phyloP scores from a whole-genome alignment of 139 green algal genomes.

The Chlorella ohadii region DNA sequence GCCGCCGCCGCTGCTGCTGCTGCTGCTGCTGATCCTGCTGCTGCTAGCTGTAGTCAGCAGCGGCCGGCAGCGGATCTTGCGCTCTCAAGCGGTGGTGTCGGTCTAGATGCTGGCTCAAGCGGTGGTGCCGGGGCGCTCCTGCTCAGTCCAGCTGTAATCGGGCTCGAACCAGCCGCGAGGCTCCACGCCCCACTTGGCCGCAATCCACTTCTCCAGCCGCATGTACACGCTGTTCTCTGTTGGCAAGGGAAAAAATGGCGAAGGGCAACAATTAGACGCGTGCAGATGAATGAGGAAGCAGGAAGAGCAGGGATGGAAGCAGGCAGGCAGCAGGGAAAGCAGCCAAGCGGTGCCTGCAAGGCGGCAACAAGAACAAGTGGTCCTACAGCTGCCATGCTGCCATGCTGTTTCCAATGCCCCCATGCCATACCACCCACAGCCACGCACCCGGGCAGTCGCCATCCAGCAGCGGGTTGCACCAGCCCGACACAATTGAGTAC shows the following conservation, averaged over 20 bases:
- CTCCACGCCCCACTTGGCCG: constrained; percentile 79
- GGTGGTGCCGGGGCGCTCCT: constrained; percentile 18
- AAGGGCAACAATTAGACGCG: too few relatives aligned
- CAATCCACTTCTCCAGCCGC: constrained; percentile 71
- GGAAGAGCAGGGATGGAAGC: too few relatives aligned
- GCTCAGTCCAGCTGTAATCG: constrained; percentile 29
- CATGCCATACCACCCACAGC: background rate
- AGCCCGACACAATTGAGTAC: constrained; percentile 97
- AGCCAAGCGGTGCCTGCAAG: too few relatives aligned
- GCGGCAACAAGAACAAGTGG: too few relatives aligned
- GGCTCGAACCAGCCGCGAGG: constrained; percentile 90
- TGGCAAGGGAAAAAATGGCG: background rate
- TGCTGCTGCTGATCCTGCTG: too few relatives aligned
- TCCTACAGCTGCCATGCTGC: too few relatives aligned
- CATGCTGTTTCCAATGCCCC: background rate
- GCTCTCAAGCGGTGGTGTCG: background rate
- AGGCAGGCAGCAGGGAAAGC: too few relatives aligned
- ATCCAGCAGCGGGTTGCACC: constrained; percentile 93
- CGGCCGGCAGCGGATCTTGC: too few relatives aligned
- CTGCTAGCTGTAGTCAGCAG: too few relatives aligned
- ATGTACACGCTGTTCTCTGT: constrained; percentile 49
- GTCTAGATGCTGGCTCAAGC: too few relatives aligned
- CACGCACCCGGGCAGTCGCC: constrained; percentile 27
- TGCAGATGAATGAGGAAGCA: too few relatives aligned
- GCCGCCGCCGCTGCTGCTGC: too few relatives aligned